Percentiles rank a stretch among this genome's conserved stretches.
These are phyloP conservation scores for Fusarium protoensiforme DNA, from an alignment of 2,329 filamentous ascomycete genomes.

Conservation along the genomic window DNA sequence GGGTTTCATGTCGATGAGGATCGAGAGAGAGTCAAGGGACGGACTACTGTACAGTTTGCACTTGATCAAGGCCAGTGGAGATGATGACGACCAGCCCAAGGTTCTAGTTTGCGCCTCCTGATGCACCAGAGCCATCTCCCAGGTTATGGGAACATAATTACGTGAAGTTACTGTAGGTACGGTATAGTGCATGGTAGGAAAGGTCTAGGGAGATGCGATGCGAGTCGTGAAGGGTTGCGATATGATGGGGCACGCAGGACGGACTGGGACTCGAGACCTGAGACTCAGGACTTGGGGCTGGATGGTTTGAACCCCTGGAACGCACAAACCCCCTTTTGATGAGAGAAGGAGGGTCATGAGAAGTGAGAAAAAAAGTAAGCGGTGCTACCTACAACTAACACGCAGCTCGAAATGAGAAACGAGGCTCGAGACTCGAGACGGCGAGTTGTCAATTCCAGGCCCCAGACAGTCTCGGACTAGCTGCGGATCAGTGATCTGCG, in stretches of 20 bases:
- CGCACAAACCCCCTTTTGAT: conserved; percentile 15
- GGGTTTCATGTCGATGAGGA: neutral
- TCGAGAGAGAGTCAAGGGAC: neutral
- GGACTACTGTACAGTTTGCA: neutral
- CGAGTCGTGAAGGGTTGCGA: conserved; percentile 11
- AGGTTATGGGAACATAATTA: neutral
- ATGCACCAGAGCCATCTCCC: neutral
- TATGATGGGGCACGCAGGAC: conserved; percentile 1
- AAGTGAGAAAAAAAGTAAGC: conserved; percentile 1
- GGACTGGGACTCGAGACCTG: conserved; percentile 5
- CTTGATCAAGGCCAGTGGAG: neutral
- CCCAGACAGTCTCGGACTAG: conserved; percentile 28
- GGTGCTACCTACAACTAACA: conserved; percentile 6
- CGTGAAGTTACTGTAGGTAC: neutral
- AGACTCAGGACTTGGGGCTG: conserved; percentile 13
- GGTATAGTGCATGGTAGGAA: neutral
- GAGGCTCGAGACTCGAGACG: conserved; percentile 23
- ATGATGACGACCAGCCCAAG: neutral
- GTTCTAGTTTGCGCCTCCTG: neutral
- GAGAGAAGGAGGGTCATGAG: conserved; percentile 1
- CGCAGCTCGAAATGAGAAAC: conserved; percentile 24
- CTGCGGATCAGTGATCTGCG: conserved; percentile 44
- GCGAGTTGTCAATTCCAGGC: conserved; percentile 29
- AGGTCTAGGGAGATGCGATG: neutral
- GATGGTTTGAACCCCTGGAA: conserved; percentile 20